Percentiles rank a stretch among this genome's conserved stretches.
Evolutionary conservation across 73 alveolate genomes (phyloP).

Genomic region (Paramecium tetraurelia): DNA sequence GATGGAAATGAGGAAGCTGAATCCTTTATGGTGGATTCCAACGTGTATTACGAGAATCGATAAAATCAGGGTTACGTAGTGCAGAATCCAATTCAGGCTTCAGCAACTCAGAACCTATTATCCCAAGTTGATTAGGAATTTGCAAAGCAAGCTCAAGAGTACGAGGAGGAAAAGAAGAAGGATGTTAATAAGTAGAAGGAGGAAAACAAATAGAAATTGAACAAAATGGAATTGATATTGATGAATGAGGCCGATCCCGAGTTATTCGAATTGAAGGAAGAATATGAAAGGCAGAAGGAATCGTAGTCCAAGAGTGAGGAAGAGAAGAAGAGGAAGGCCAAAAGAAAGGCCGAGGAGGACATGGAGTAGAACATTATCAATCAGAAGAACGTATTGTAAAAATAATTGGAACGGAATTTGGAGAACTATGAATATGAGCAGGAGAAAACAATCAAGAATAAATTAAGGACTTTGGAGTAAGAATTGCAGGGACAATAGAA

Average conservation of each 20-base stretch:
- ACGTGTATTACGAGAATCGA: background rate
- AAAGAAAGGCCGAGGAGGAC: conserved; percentile 2
- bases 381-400: background rate
- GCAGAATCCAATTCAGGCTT: background rate
- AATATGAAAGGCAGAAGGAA: background rate
- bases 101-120: conserved; percentile 22
- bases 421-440: conserved; percentile 1
- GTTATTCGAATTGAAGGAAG: conserved; percentile 34
- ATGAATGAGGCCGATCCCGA: conserved; percentile 50
- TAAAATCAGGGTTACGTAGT: background rate
- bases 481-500: background rate
- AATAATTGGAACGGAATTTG: background rate
- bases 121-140: conserved; percentile 1
- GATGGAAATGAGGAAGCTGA: conserved; percentile 18
- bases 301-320: background rate
- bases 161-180: background rate
- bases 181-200: background rate
- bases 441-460: background rate
- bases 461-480: background rate
- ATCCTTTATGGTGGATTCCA: conserved; percentile 7
- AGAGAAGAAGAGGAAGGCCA: background rate
- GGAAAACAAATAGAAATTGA: background rate
- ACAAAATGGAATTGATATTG: conserved; percentile 24
- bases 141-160: background rate
- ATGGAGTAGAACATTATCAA: background rate